Percentiles rank a stretch among this genome's conserved stretches.
Evolutionary conservation across 2,329 filamentous ascomycete genomes (phyloP).

Genomic region (Phaeosphaeria sp.): DNA sequence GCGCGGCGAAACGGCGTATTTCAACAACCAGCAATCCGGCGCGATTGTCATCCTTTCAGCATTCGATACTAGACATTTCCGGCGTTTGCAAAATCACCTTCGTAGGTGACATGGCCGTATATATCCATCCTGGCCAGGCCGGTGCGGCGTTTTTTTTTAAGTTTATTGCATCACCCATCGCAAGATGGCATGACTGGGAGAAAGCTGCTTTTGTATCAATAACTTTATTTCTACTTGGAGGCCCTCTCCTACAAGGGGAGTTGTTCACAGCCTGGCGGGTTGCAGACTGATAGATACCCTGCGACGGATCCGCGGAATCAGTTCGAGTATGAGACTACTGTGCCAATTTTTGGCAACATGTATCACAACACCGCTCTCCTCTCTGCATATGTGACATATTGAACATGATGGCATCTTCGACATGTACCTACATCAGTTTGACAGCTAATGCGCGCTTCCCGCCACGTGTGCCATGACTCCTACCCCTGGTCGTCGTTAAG

Average conservation of each 20-base stretch:
- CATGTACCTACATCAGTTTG: too few relatives aligned
- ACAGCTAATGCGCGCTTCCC: not conserved
- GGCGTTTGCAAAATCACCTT: conserved; percentile 33
- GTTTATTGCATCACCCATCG: conserved; percentile 26
- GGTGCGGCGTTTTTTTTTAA: conserved; percentile 23
- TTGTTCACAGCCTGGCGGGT: conserved; percentile 8
- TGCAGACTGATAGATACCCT: not conserved
- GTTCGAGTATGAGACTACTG: conserved; percentile 1
- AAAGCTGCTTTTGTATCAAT: conserved; percentile 22
- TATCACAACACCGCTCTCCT: not conserved
- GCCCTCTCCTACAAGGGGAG: conserved; percentile 8
- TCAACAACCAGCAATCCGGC: conserved; percentile 29
- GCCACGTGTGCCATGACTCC: not conserved
- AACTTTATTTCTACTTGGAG: conserved; percentile 15
- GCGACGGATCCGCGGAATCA: not conserved
- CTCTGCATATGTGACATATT: not conserved
- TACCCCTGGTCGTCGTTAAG: not conserved
- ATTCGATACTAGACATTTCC: conserved; percentile 29
- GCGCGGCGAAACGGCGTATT: conserved; percentile 44
- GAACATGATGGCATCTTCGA: not conserved
- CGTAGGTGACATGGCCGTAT: conserved; percentile 12
- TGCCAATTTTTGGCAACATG: not conserved
- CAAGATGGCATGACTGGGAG: conserved; percentile 22
- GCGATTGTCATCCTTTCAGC: conserved; percentile 27
- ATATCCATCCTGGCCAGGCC: conserved; percentile 24